phyloP scores from a whole-genome alignment of 768 basidiomycete genomes.

The Cubamyces lactineus region DNA sequence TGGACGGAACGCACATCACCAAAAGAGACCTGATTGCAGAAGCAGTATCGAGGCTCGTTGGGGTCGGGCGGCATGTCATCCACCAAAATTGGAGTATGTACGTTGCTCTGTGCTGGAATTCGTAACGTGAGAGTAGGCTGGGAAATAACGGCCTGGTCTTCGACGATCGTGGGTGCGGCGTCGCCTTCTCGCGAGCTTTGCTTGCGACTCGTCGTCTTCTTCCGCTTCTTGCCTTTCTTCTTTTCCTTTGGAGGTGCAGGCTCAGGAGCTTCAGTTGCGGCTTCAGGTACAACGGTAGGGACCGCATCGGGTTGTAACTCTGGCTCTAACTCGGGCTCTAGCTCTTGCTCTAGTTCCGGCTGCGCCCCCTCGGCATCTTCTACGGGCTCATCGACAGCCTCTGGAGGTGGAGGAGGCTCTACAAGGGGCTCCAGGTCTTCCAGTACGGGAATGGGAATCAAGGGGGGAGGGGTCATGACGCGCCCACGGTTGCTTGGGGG shows the following conservation, averaged over 20 bases:
- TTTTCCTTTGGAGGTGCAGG: conserved; percentile 29
- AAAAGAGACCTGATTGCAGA: conserved; percentile 78
- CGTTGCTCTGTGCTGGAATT: conserved; percentile 37
- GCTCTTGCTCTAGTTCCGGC: background rate
- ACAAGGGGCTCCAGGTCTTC: background rate
- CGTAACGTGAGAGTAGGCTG: conserved; percentile 39
- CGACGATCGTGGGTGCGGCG: background rate
- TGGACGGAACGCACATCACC: conserved; percentile 61
- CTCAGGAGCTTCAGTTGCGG: conserved; percentile 10
- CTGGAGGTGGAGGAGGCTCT: background rate
- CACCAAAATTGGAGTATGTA: conserved; percentile 6
- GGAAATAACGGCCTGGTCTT: background rate
- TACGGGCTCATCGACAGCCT: background rate
- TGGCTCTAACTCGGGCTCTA: background rate
- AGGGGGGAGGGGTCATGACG: conserved; percentile 34
- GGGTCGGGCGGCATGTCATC: conserved; percentile 31
- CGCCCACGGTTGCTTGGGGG: conserved; percentile 48
- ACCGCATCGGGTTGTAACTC: background rate
- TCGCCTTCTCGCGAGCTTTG: background rate
- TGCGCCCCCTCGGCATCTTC: background rate
- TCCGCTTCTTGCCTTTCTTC: conserved; percentile 28
- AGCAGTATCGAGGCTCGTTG: conserved; percentile 70
- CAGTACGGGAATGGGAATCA: conserved; percentile 12
- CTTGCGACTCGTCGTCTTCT: background rate
- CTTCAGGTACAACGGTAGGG: background rate